Percentiles rank a stretch among this genome's conserved stretches.
Evolutionary conservation across 495 filamentous ascomycete species (phyloP).

Genomic region (Lentithecium fluviatile): DNA sequence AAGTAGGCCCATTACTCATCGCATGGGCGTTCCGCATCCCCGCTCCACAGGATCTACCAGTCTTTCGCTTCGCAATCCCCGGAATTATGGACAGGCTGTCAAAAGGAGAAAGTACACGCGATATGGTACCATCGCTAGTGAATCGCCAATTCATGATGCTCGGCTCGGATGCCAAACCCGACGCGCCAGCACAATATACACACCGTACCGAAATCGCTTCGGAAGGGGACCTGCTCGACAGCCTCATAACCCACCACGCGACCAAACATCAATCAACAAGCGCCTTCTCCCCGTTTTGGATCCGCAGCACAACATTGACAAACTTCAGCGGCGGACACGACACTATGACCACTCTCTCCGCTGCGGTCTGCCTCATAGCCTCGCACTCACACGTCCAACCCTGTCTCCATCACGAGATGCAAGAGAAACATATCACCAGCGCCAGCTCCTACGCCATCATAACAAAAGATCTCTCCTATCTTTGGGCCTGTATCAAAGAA

Average conservation of each 20-base stretch:
- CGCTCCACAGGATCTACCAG: background rate
- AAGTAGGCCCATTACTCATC: background rate
- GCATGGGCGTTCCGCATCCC: background rate
- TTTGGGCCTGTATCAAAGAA: conserved; percentile 5
- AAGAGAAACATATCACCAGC: background rate
- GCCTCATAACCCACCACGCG: background rate
- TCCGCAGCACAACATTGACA: background rate
- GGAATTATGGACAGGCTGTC: background rate
- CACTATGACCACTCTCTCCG: conserved; percentile 1
- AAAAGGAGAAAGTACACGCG: background rate
- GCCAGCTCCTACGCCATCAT: background rate
- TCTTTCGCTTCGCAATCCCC: background rate
- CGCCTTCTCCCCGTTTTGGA: conserved; percentile 3
- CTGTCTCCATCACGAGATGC: background rate
- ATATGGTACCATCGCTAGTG: background rate
- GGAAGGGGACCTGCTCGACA: conserved; percentile 1
- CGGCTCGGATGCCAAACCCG: background rate
- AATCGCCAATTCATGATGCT: background rate
- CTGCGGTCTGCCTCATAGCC: background rate
- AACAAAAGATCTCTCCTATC: background rate
- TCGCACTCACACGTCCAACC: background rate
- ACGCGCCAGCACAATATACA: background rate
- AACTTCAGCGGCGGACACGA: conserved; percentile 4
- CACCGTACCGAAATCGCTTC: background rate
- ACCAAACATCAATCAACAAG: background rate